These are phyloP conservation scores for Aristolochia fimbriata DNA, from an alignment of 164 flowering plant species.

Conservation along the genomic window DNA sequence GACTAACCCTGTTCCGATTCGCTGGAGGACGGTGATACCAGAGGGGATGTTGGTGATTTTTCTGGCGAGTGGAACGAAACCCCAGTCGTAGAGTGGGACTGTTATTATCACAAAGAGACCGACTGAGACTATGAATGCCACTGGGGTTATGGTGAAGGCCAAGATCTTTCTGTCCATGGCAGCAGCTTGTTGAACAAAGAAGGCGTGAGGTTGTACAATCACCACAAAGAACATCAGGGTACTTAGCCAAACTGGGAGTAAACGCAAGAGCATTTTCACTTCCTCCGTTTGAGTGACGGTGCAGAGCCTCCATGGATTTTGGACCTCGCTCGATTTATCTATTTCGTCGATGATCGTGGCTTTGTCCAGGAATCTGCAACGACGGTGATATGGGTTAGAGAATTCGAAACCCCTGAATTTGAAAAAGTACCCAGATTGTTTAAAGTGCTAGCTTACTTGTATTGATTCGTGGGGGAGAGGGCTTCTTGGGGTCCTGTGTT, in stretches of 20 bases:
- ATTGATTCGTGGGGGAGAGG: too few relatives aligned
- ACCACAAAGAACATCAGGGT: slow-evolving; percentile 9
- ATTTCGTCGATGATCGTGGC: too few relatives aligned
- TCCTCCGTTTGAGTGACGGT: not conserved
- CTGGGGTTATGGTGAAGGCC: not conserved
- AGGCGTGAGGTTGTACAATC: not conserved
- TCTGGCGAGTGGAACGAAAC: slow-evolving; percentile 15
- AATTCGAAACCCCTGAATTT: too few relatives aligned
- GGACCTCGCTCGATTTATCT: too few relatives aligned
- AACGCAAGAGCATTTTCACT: too few relatives aligned
- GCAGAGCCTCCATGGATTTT: too few relatives aligned
- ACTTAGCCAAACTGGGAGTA: slow-evolving; percentile 5
- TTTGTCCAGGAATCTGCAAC: too few relatives aligned
- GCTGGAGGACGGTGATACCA: slow-evolving; percentile 49
- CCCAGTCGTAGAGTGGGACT: slow-evolving; percentile 18
- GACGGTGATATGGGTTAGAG: too few relatives aligned
- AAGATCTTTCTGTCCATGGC: slow-evolving; percentile 9
- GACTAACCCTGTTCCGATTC: slow-evolving; percentile 57
- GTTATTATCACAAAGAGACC: slow-evolving; percentile 8
- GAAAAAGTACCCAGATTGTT: too few relatives aligned
- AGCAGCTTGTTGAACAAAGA: slow-evolving; percentile 13
- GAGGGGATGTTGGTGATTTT: slow-evolving; percentile 31
- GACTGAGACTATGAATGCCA: slow-evolving; percentile 7
- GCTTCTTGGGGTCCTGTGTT: too few relatives aligned
- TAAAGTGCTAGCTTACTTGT: too few relatives aligned